phyloP scores from a whole-genome alignment of 2,329 filamentous ascomycete genomes.

The Elsinoe perseae region DNA sequence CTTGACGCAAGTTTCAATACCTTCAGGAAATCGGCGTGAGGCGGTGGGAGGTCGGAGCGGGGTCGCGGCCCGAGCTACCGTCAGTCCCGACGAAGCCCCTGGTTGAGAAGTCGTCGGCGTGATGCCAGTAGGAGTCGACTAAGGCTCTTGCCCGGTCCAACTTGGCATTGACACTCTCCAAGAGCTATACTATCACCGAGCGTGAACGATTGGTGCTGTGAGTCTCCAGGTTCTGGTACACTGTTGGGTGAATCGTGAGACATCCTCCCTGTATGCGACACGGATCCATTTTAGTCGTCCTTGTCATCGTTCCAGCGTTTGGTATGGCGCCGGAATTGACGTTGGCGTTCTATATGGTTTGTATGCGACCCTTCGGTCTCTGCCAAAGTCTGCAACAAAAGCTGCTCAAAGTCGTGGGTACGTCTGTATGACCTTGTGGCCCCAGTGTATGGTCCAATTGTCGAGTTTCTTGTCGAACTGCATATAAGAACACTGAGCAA shows the following conservation, averaged over 20 bases:
- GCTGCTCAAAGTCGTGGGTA: background rate
- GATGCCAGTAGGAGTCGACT: no score
- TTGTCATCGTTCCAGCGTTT: background rate
- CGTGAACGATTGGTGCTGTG: no score
- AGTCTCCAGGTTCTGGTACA: no score
- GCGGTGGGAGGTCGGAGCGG: background rate
- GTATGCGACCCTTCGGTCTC: background rate
- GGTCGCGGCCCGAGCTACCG: background rate
- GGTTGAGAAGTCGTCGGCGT: no score
- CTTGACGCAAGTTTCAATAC: background rate
- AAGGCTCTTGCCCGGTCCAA: no score
- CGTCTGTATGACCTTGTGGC: slow-evolving; percentile 16
- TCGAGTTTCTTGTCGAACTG: slow-evolving; percentile 29
- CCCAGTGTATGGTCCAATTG: slow-evolving; percentile 32
- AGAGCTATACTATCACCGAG: no score
- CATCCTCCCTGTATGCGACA: no score
- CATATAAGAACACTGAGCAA: slow-evolving; percentile 37
- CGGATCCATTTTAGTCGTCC: no score
- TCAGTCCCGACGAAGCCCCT: background rate
- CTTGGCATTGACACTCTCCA: no score
- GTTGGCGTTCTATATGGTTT: background rate
- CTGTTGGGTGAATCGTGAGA: no score
- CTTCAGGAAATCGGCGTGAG: background rate
- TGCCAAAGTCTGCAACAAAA: background rate
- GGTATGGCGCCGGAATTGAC: background rate